Evolutionary conservation across 257 asterid species (phyloP).

Genomic region (Jaltomata sinuosa): DNA sequence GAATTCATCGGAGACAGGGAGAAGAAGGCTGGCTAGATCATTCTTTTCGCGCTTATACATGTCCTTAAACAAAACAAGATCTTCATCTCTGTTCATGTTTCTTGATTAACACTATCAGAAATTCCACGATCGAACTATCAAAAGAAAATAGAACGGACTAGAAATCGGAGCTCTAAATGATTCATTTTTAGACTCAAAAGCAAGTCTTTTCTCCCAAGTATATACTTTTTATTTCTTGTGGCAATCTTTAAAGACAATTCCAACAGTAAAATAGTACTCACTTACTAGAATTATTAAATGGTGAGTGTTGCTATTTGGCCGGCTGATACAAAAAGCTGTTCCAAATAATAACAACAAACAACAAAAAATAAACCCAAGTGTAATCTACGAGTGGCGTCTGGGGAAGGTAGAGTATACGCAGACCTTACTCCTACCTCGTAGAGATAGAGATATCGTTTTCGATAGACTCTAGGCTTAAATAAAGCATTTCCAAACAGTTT

Average conservation of each 20-base stretch:
- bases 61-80: constrained; percentile 55
- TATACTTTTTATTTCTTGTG: background rate
- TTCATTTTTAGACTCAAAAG: background rate
- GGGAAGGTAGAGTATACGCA: no score
- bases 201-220: background rate
- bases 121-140: background rate
- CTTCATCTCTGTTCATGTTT: constrained; percentile 38
- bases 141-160: background rate
- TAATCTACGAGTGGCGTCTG: no score
- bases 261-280: background rate
- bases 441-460: no score
- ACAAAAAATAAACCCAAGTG: no score
- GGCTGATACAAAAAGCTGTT: background rate
- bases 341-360: no score
- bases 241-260: background rate
- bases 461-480: no score
- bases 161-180: background rate
- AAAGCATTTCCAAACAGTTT: no score
- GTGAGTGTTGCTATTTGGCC: background rate
- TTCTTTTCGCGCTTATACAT: constrained; percentile 49
- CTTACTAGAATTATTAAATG: background rate
- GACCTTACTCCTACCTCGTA: no score
- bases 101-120: background rate
- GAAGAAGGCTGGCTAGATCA: constrained; percentile 43
- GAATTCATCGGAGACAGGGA: constrained; percentile 57